phyloP scores from a whole-genome alignment of 1,139 yeast species.

The Candida labiduridarum region DNA sequence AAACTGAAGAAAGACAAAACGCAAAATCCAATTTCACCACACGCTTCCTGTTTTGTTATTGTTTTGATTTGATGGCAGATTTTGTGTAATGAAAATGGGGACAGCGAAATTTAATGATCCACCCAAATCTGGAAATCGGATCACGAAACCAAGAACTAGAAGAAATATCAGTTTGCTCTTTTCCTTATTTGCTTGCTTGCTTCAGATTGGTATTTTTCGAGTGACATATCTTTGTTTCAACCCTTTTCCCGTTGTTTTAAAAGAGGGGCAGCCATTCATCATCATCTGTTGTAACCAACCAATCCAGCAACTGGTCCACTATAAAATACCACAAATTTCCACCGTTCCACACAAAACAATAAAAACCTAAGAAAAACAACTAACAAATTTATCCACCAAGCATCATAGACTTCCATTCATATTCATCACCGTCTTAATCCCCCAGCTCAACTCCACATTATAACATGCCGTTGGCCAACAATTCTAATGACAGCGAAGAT shows the following conservation, averaged over 20 bases:
- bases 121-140: not conserved
- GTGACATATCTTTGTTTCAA: not conserved
- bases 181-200: not conserved
- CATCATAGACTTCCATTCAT: not conserved
- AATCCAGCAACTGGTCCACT: not conserved
- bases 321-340: not conserved
- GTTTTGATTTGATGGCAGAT: constrained; percentile 2
- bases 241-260: not conserved
- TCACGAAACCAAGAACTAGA: too few species aligned
- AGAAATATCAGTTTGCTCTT: not conserved
- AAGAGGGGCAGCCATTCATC: not conserved
- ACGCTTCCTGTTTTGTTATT: not conserved
- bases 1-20: not conserved
- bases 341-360: not conserved
- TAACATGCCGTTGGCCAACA: constrained; percentile 5
- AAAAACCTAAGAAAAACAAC: not conserved
- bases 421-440: not conserved
- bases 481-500: constrained; percentile 44
- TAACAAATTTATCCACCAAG: not conserved
- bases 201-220: not conserved
- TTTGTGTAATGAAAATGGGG: not conserved
- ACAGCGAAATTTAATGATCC: not conserved
- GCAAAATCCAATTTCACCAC: not conserved
- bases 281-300: too few species aligned
- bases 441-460: not conserved